Percentiles rank a stretch among this genome's conserved stretches.
Conservation (phyloP, 495 filamentous ascomycete species). For the Xylaria sp. region DNA sequence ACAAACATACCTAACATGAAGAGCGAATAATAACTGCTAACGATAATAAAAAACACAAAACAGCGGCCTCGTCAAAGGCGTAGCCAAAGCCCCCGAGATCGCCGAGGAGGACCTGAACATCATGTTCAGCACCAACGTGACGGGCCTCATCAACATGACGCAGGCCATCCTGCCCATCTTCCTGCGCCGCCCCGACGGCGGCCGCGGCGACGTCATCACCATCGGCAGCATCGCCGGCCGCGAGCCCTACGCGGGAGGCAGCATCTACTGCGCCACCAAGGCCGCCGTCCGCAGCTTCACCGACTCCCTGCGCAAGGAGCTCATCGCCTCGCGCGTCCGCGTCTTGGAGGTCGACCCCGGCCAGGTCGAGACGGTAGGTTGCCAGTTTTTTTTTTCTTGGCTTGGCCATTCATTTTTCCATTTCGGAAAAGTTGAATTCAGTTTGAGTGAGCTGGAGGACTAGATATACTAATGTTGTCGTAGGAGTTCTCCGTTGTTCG, state of each 20-base stretch:
- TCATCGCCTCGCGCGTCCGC: conserved; percentile 83
- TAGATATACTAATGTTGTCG: conserved; percentile 9
- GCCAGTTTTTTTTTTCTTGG: not conserved
- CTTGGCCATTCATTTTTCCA: not conserved
- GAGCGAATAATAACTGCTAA: conserved; percentile 10
- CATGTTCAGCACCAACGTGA: conserved; percentile 95
- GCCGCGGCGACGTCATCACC: conserved; percentile 93
- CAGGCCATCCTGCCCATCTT: conserved; percentile 88
- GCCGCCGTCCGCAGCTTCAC: conserved; percentile 91
- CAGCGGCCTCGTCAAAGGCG: conserved; percentile 85
- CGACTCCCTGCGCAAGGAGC: conserved; percentile 85
- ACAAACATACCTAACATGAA: not conserved
- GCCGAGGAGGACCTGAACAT: conserved; percentile 78
- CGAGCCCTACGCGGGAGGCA: conserved; percentile 86
- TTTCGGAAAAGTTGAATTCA: not conserved
- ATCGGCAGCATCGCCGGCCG: conserved; percentile 94
- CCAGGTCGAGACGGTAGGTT: conserved; percentile 88
- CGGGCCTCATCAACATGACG: conserved; percentile 95
- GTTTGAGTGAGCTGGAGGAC: not conserved
- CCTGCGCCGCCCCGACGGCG: conserved; percentile 78
- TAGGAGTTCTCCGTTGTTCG: conserved; percentile 94
- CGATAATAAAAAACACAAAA: no score
- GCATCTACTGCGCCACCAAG: conserved; percentile 97
- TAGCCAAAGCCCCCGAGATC: conserved; percentile 87
- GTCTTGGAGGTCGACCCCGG: conserved; percentile 95